Conservation (phyloP, 225 moss, liverwort and hornwort genomes). For the Pseudisothecium myosuroides region DNA sequence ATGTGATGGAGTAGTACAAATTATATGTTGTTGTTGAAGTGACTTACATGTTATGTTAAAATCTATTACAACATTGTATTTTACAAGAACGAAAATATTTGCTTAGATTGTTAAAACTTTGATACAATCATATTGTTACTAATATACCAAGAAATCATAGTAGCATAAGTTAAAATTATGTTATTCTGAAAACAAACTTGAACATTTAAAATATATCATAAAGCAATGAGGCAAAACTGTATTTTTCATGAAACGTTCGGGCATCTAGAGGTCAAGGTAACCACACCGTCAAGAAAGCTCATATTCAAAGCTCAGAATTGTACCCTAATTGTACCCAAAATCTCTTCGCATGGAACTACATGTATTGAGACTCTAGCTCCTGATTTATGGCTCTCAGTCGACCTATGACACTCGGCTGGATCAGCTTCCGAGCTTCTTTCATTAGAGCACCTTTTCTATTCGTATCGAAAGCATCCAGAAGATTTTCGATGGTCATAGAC, state of each 20-base stretch:
- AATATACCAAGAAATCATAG: neutral
- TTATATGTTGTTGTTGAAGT: too few species aligned
- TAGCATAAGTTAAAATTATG: neutral
- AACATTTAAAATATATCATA: neutral
- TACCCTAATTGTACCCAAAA: neutral
- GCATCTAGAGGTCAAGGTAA: neutral
- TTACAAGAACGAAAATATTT: neutral
- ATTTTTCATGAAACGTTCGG: neutral
- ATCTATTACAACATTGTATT: neutral
- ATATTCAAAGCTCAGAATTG: neutral
- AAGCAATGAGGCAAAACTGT: neutral
- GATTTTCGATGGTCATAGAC: slow-evolving; percentile 52
- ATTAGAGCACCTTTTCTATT: slow-evolving; percentile 62
- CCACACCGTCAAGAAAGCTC: neutral
- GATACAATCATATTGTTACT: neutral
- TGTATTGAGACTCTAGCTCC: slow-evolving; percentile 50
- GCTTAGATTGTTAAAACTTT: neutral
- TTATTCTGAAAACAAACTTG: neutral
- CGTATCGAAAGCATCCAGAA: slow-evolving; percentile 67
- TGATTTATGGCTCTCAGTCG: slow-evolving; percentile 48
- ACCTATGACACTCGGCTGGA: slow-evolving; percentile 71
- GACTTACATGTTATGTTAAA: neutral
- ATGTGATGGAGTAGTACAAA: too few species aligned
- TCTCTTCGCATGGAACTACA: slow-evolving; percentile 4
- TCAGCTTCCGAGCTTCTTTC: slow-evolving; percentile 75